phyloP scores from a whole-genome alignment of 495 filamentous ascomycete genomes.

The Cercophora sp. region DNA sequence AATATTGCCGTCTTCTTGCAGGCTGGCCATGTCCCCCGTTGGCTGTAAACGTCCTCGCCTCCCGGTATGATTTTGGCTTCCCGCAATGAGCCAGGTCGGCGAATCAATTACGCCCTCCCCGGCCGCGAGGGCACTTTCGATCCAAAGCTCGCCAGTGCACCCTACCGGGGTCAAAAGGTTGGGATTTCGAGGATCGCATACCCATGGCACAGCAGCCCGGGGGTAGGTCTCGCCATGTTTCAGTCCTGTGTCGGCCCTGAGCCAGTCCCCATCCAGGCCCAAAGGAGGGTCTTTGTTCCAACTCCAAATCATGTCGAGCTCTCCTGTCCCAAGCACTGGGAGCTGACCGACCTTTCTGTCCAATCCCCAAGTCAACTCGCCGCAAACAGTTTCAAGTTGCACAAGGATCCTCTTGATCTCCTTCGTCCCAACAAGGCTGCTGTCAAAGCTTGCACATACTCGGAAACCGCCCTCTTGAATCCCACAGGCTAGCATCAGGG shows the following conservation, averaged over 20 bases:
- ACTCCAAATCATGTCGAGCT: slow-evolving; percentile 13
- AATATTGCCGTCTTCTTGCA: slow-evolving; percentile 46
- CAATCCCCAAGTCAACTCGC: slow-evolving; percentile 7
- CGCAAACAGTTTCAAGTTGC: slow-evolving; percentile 16
- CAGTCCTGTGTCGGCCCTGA: not conserved
- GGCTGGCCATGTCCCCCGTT: slow-evolving; percentile 55
- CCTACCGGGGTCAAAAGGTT: slow-evolving; percentile 57
- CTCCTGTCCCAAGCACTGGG: not conserved
- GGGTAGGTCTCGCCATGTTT: slow-evolving; percentile 9
- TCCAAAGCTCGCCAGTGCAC: slow-evolving; percentile 69
- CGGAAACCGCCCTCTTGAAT: slow-evolving; percentile 10
- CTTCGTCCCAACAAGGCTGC: not conserved
- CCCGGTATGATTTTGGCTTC: not conserved
- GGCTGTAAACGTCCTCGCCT: slow-evolving; percentile 41
- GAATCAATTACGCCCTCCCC: slow-evolving; percentile 43
- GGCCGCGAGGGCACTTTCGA: slow-evolving; percentile 61
- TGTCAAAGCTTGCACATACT: slow-evolving; percentile 20
- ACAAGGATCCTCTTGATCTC: slow-evolving; percentile 11
- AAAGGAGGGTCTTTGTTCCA: slow-evolving; percentile 12
- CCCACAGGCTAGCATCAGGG: slow-evolving; percentile 18
- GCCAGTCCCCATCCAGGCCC: not conserved
- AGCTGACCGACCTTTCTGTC: slow-evolving; percentile 4
- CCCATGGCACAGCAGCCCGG: slow-evolving; percentile 18
- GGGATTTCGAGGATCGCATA: slow-evolving; percentile 22
- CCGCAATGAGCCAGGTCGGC: slow-evolving; percentile 14